A percentile compares a stretch with the other conserved stretches of the same genome.
These are phyloP conservation scores for Albatrellus sp. DNA, from an alignment of 1,284 basidiomycete genomes.

Conservation along the genomic window DNA sequence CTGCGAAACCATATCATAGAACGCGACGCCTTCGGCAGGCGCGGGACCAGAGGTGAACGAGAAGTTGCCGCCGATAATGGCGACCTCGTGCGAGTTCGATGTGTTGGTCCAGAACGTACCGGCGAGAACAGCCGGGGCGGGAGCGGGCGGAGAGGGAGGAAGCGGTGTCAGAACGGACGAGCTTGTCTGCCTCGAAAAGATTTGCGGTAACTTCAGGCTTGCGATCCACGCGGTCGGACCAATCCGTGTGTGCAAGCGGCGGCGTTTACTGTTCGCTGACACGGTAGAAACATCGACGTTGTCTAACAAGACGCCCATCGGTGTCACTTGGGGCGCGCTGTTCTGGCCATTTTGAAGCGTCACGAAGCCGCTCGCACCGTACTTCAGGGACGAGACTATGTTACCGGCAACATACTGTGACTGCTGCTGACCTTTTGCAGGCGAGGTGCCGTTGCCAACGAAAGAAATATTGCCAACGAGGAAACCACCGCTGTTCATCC, in stretches of 20 bases:
- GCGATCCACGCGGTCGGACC: conserved; percentile 37
- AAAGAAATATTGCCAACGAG: conserved; percentile 66
- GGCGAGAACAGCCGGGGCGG: conserved; percentile 73
- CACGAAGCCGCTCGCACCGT: conserved; percentile 63
- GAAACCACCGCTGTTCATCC: conserved; percentile 68
- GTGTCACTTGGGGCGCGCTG: conserved; percentile 40
- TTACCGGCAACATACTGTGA: conserved; percentile 57
- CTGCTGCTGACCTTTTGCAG: conserved; percentile 20
- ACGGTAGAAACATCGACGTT: conserved; percentile 17
- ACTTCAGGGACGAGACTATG: conserved; percentile 38
- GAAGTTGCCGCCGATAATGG: conserved; percentile 87
- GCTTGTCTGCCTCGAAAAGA: conserved; percentile 40
- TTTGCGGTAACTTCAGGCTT: conserved; percentile 28
- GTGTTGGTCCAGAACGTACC: conserved; percentile 87
- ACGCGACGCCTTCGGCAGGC: conserved; percentile 46
- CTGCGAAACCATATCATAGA: conserved; percentile 53
- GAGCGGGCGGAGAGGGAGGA: conserved; percentile 39
- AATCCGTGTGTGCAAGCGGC: conserved; percentile 23
- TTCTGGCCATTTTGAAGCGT: conserved; percentile 49
- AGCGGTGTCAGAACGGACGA: conserved; percentile 31
- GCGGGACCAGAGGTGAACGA: conserved; percentile 38
- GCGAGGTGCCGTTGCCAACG: conserved; percentile 46
- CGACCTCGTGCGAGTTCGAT: conserved; percentile 50
- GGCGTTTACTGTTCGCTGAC: conserved; percentile 20
- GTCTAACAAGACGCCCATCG: conserved; percentile 43